Base-by-base conservation (phyloP, 108 stramenopile species). In the Fistulifera pelliculosa region DNA sequence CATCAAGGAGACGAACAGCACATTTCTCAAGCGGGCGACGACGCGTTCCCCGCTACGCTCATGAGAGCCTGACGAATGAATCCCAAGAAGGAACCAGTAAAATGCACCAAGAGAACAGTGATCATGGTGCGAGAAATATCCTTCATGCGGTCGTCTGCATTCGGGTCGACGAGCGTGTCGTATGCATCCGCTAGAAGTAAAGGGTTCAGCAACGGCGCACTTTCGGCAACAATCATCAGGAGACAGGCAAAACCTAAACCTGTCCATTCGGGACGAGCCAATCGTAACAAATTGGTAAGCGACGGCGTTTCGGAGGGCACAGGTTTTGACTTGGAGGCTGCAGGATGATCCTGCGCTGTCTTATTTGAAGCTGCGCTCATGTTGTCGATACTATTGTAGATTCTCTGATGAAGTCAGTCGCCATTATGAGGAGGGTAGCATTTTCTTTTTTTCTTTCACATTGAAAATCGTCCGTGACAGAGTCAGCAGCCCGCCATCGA, bases 1-100 rank as follows among this genome's bases (percentile, higher is more conserved):
- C 24, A 93, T 58, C 22, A 93, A 69, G 6, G 51, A 55, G 11
- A 58, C 49, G 54, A 76, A 91, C 28, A 87, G 53, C 22, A 61
- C 19, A 27, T 47, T 64, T 11, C 90, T 70, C 8, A 91, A 49
- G 4, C 85, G 62, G 27, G 85, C 85, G 16, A 90, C 89, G 28
- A 90, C 49, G 23, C 85, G 70, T 65, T 86, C 89, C 89, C 89
- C 38, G 68, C 62, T 14, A 69, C 57, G 1, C 65, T 69, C 52
- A 76, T 60, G 38, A 85, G 67, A 7, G 65, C 43, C 1, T 47
- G 60, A 2, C 84, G 66, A 6, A 76, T 21, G 39, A 74, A 81
- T n/a, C 74, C 76, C 15, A 47, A 57, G 1, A 65, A 14, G 15
- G 64, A 28, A n/a, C 74, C 74, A 16, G 41, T 52, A 5, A 10